These are phyloP conservation scores for Colletotrichum liriopes DNA, from an alignment of 2,329 filamentous ascomycete genomes.

Conservation along the genomic window DNA sequence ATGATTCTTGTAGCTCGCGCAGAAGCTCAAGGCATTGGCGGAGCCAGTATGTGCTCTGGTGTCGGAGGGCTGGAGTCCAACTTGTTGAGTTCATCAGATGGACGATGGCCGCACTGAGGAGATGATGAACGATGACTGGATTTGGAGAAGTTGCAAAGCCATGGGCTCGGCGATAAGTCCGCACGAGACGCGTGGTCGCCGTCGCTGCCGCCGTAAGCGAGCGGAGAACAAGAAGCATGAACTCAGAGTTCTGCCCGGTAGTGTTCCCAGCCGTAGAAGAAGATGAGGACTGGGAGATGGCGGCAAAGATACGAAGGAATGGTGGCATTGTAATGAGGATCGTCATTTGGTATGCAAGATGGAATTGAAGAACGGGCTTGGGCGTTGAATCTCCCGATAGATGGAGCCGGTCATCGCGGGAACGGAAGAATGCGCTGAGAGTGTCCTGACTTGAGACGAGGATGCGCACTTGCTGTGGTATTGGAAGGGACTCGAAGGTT, in stretches of 20 bases:
- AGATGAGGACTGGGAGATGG: slow-evolving; percentile 12
- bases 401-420: slow-evolving; percentile 36
- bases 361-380: slow-evolving; percentile 42
- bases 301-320: slow-evolving; percentile 42
- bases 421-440: slow-evolving; percentile 41
- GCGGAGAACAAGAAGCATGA: slow-evolving; percentile 39
- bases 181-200: slow-evolving; percentile 31
- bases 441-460: slow-evolving; percentile 42
- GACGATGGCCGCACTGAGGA: slow-evolving; percentile 43
- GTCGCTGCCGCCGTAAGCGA: slow-evolving; percentile 42
- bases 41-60: slow-evolving; percentile 43
- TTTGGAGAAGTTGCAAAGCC: slow-evolving; percentile 38
- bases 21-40: slow-evolving; percentile 41
- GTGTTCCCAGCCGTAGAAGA: not conserved
- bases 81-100: slow-evolving; percentile 44
- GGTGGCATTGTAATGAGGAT: slow-evolving; percentile 43
- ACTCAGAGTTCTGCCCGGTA: slow-evolving; percentile 24
- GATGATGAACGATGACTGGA: slow-evolving; percentile 43
- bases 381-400: slow-evolving; percentile 32
- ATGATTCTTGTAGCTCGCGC: slow-evolving; percentile 19
- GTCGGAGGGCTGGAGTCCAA: slow-evolving; percentile 29
- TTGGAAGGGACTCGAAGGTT: slow-evolving; percentile 41
- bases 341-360: slow-evolving; percentile 44
- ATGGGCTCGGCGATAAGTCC: slow-evolving; percentile 38
- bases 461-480: slow-evolving; percentile 41